Evolutionary conservation across 2,329 filamentous ascomycete genomes (phyloP), one percentile per base, ranked within the genome.

Genomic region (Cladorrhinum sp.): DNA sequence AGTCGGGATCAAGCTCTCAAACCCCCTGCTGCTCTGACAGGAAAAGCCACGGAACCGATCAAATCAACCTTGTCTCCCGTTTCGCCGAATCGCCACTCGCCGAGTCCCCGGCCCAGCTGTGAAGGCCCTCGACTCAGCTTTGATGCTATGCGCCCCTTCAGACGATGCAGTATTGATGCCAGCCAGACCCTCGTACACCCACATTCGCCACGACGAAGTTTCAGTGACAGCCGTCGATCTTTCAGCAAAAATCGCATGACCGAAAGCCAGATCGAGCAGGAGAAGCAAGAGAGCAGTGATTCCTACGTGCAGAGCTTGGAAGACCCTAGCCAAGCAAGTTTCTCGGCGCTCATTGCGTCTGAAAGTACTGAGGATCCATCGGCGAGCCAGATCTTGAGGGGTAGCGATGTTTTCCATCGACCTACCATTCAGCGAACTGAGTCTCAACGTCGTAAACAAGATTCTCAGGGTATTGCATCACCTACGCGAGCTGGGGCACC

Each of bases 371-470:
- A 93, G 48, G 91, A 93, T 61, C 87, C 89, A 53, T 96, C 93
- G 2, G 94, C 91, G 2, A 98, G 94, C 72, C 92, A 96, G 73
- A 97, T 98, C 39, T 77, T 99, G 8, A 84, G 86, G 57, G 86
- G 90, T 33, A 97, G 92, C 67, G 91, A 95, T 67, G 89, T 97
- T 8, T 98, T 99, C 69, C 87, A 90, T 66, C 88, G 87, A 24
- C 92, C 92, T 16, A 90, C 88, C 0, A 84, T 92, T 69, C 80
- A 77, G 24, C 78, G 79, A 9, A 81, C 82, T 0, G 72, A 70
- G 1, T 81, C 80, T 0, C 72, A 73, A 0, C 71, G 71, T 16
- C 26, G 54, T 8, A 51, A n/a, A 6, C 60, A 61, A n/a, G 53
- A 20, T 0, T 59, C 59, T 2, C 24, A 20, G 8, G 12, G 20